A percentile compares a stretch with the other conserved stretches of the same genome.
Conservation (phyloP, 2,329 filamentous ascomycete species). For the Amauroascus niger region DNA sequence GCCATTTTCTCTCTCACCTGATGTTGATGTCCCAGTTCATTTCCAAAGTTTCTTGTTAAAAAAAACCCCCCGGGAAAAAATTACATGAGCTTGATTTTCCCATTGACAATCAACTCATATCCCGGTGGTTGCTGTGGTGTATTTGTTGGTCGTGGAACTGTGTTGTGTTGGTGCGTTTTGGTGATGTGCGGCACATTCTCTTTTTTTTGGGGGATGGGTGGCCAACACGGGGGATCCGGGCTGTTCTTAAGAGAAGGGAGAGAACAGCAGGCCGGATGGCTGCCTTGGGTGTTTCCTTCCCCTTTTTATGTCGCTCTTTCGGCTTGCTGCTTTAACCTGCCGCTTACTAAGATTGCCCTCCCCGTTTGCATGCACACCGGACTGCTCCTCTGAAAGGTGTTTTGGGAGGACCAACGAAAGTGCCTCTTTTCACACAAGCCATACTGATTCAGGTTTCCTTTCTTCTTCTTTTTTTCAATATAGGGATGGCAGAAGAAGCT, state of each 20-base stretch:
- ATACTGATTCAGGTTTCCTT: no score
- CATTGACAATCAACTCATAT: neutral
- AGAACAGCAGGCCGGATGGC: slow-evolving; percentile 21
- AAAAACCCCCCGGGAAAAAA: no score
- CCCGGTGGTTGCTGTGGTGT: neutral
- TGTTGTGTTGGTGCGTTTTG: neutral
- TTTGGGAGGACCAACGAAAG: no score
- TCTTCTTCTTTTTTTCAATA: slow-evolving; percentile 7
- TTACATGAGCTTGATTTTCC: neutral
- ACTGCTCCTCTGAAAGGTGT: neutral
- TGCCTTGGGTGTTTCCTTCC: slow-evolving; percentile 24
- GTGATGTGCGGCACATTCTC: slow-evolving; percentile 24
- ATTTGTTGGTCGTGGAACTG: neutral
- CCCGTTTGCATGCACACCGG: no score
- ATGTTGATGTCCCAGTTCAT: neutral
- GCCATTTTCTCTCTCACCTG: neutral
- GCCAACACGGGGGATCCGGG: slow-evolving; percentile 29
- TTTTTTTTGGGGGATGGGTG: slow-evolving; percentile 24
- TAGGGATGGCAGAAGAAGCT: slow-evolving; percentile 94
- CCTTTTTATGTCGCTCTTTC: slow-evolving; percentile 20
- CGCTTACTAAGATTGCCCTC: slow-evolving; percentile 10
- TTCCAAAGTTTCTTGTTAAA: no score
- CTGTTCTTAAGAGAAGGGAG: slow-evolving; percentile 32
- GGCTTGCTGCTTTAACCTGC: slow-evolving; percentile 16
- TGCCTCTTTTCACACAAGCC: no score